phyloP scores from a whole-genome alignment of 805 yeast genomes.

The Wickerhamiella spandovensis region DNA sequence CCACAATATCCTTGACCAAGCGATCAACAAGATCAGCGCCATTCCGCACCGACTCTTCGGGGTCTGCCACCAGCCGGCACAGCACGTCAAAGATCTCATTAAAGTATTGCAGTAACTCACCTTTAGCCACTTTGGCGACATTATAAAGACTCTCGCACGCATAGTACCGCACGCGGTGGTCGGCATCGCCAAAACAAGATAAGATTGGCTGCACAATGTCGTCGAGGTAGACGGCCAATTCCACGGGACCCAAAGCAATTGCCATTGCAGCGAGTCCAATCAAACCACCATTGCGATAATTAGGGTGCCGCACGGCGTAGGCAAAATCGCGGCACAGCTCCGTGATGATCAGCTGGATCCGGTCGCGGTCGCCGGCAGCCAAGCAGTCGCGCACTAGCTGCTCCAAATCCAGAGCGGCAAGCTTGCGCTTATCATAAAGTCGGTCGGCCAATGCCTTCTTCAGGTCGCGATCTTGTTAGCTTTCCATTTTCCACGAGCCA shows the following conservation, averaged over 20 bases:
- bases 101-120: constrained; percentile 81
- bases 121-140: constrained; percentile 92
- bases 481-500: background rate
- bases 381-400: constrained; percentile 58
- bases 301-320: constrained; percentile 70
- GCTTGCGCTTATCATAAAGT: constrained; percentile 62
- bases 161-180: constrained; percentile 90
- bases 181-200: constrained; percentile 93
- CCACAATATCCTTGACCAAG: constrained; percentile 82
- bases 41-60: constrained; percentile 81
- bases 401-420: constrained; percentile 57
- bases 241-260: constrained; percentile 73
- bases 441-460: constrained; percentile 59
- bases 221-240: constrained; percentile 71
- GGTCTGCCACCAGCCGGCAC: constrained; percentile 78
- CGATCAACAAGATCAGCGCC: constrained; percentile 91
- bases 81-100: constrained; percentile 91
- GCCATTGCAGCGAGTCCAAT: constrained; percentile 94
- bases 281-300: constrained; percentile 88
- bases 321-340: constrained; percentile 69
- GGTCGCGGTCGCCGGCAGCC: constrained; percentile 44
- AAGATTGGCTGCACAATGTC: constrained; percentile 84
- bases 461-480: constrained; percentile 40
- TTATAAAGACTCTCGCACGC: constrained; percentile 94
- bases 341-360: constrained; percentile 47